Evolutionary conservation across 208 protist species (phyloP), one percentile per base, ranked within the genome.

Genomic region (Leishmania amazonensis): DNA sequence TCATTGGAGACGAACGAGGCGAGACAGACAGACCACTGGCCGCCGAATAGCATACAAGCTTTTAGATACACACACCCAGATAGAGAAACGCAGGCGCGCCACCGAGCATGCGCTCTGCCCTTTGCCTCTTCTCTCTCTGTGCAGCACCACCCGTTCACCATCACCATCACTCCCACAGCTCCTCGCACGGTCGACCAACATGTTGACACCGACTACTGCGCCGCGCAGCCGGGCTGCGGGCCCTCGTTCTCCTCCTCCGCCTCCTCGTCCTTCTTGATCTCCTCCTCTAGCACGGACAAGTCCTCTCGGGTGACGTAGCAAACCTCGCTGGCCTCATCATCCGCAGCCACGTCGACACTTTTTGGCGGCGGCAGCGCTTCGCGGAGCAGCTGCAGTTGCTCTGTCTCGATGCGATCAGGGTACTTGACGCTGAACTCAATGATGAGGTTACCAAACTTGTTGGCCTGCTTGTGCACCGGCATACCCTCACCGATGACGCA

Each of bases 401-500:
- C 68, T 3, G 72, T 38, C 35, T 94, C 85, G 2, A 97, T 53
- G 62, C 68, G 83, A 24, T 87, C 80, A 8, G 94, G 94, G 76
- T 92, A 97, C 31, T 42, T 53, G n/a, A 97, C 89, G 1, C 83
- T 64, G 75, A 97, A 97, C 65, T 93, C 87, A 67, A 97, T 93
- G 40, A 95, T 57, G 13, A 97, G 64, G 76, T 97, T 87, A 53
- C 94, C 94, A 68, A 87, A 93, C 57, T 87, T 87, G 72, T 58
- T 78, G 15, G 80, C 75, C 58, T 85, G 73, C 60, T 80, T 78
- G 58, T 81, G 57, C 47, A 91, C 31, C 47, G 83, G 95, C 95
- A 98, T 98, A 21, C 95, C 95, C 76, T 98, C 93, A 21, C 91
- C 90, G 17, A 81, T 64, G 67, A 97, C 86, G 51, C 86, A 88